Evolutionary conservation across 768 basidiomycete species (phyloP).

Genomic region (Suillus hirtellus): DNA sequence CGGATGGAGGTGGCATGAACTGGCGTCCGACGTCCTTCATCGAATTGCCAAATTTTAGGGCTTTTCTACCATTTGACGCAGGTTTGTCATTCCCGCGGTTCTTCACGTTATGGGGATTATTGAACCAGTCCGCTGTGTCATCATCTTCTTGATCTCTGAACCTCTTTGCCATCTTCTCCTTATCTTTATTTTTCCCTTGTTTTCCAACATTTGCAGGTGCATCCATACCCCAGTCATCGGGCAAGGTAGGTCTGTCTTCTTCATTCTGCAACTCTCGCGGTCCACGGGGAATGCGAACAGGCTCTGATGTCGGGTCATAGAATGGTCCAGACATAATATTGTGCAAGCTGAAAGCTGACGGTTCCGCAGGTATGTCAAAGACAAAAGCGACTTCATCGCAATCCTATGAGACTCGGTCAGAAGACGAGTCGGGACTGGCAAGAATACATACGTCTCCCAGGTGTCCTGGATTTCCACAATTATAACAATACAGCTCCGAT

Average conservation of each 20-base stretch:
- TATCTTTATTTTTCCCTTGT: slow-evolving; percentile 61
- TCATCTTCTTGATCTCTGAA: slow-evolving; percentile 54
- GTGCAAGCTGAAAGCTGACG: slow-evolving; percentile 67
- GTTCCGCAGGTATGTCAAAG: slow-evolving; percentile 46
- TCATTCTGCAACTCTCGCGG: slow-evolving; percentile 37
- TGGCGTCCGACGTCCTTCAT: slow-evolving; percentile 31
- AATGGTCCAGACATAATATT: slow-evolving; percentile 70
- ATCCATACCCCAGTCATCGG: slow-evolving; percentile 46
- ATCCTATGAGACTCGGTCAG: slow-evolving; percentile 45
- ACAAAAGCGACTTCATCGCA: slow-evolving; percentile 49
- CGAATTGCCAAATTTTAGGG: slow-evolving; percentile 37
- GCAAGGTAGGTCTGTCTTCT: slow-evolving; percentile 31
- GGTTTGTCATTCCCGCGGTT: slow-evolving; percentile 25
- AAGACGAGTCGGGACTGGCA: background rate
- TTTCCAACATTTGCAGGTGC: slow-evolving; percentile 65
- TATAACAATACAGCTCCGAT: slow-evolving; percentile 77
- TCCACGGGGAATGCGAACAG: slow-evolving; percentile 32
- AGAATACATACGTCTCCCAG: slow-evolving; percentile 69
- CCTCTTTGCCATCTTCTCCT: slow-evolving; percentile 52
- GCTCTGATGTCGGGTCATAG: slow-evolving; percentile 43
- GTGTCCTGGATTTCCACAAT: slow-evolving; percentile 72
- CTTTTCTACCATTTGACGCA: slow-evolving; percentile 28
- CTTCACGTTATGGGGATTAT: slow-evolving; percentile 33
- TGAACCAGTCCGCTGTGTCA: slow-evolving; percentile 64
- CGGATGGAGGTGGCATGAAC: slow-evolving; percentile 20